These are phyloP conservation scores for Scutellaria minor DNA, from an alignment of 257 asterid genomes.

Conservation along the genomic window DNA sequence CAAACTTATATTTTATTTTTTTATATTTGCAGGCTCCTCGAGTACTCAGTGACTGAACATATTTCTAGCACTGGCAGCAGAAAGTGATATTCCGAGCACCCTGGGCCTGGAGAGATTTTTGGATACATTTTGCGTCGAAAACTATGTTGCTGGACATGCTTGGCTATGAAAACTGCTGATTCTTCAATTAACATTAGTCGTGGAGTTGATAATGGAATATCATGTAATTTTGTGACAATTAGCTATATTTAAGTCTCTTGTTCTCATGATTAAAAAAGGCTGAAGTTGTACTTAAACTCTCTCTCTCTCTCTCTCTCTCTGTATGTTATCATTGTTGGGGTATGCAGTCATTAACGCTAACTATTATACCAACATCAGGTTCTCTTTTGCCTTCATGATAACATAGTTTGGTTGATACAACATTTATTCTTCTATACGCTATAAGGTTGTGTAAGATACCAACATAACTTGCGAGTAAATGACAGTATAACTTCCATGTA, in stretches of 20 bases:
- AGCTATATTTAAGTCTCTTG: neutral
- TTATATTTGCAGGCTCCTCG: slow-evolving; percentile 20
- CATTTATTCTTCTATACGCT: no score
- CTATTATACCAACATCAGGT: no score
- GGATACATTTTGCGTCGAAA: neutral
- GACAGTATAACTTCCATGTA: neutral
- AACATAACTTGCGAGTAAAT: neutral
- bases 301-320: no score
- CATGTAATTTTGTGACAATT: neutral
- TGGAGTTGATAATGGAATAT: slow-evolving; percentile 3
- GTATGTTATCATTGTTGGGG: no score
- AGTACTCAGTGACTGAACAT: slow-evolving; percentile 18
- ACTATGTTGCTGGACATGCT: slow-evolving; percentile 9
- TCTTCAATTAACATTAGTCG: neutral
- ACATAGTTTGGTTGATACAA: no score
- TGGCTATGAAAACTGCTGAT: slow-evolving; percentile 4
- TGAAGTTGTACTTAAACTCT: neutral
- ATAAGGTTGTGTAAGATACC: neutral
- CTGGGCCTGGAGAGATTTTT: neutral
- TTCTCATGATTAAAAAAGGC: neutral
- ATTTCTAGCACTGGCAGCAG: neutral
- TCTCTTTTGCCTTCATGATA: no score
- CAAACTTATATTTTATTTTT: neutral
- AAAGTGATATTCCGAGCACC: slow-evolving; percentile 22
- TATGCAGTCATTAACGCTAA: no score